Conservation (phyloP, 2,329 filamentous ascomycete genomes). For the Phyllosticta citribraziliensis region DNA sequence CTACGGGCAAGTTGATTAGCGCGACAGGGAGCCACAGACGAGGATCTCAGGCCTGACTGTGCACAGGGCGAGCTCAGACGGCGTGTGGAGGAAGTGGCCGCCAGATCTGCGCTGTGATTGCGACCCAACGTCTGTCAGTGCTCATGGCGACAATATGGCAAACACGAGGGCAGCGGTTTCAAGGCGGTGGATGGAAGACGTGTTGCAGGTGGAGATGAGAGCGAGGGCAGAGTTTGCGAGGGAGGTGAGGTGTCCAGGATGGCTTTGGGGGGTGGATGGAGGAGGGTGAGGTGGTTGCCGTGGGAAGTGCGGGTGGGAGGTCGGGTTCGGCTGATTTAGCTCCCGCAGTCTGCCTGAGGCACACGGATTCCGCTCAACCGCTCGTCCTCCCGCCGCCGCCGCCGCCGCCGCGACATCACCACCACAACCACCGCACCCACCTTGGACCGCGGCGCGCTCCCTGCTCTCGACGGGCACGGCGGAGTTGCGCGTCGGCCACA, state of each 20-base stretch:
- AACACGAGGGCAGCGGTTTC: slow-evolving; percentile 9
- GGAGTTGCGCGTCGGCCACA: neutral
- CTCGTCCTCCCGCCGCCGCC: slow-evolving; percentile 1
- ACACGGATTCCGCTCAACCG: neutral
- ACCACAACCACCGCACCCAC: neutral
- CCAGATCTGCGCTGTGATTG: slow-evolving; percentile 7
- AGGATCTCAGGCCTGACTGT: neutral
- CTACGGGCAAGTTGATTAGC: neutral
- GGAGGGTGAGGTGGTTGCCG: too few relatives aligned
- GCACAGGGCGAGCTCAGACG: neutral
- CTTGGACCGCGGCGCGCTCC: neutral
- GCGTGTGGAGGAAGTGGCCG: neutral
- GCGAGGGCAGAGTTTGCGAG: neutral
- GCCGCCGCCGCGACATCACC: neutral
- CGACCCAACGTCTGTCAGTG: slow-evolving; percentile 1
- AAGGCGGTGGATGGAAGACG: neutral
- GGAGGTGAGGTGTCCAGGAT: neutral
- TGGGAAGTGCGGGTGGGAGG: neutral
- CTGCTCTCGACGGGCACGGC: neutral
- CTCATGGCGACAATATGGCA: slow-evolving; percentile 6
- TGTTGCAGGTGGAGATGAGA: neutral
- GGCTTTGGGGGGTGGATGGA: neutral
- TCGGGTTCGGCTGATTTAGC: neutral
- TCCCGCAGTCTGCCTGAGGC: slow-evolving; percentile 2
- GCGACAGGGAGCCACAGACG: neutral